These are phyloP conservation scores for Clitoria ternatea DNA, from an alignment of 306 rosid genomes.

Conservation along the genomic window DNA sequence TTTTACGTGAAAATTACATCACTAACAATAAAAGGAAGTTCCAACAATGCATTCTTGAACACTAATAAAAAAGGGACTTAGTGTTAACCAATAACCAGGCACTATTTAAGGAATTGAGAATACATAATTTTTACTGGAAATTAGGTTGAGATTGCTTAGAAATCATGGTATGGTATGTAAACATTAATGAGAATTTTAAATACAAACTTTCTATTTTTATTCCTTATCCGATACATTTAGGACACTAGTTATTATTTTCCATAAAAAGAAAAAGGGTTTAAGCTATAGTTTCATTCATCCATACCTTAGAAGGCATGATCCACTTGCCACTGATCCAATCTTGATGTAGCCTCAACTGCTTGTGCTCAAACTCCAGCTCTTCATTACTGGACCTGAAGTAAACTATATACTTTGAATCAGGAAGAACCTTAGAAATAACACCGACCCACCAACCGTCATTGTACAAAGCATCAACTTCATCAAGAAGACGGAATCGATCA, in stretches of 20 bases:
- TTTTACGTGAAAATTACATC: not conserved
- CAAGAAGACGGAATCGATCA: slow-evolving; percentile 32
- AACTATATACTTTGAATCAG: slow-evolving; percentile 41
- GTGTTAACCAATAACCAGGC: no score
- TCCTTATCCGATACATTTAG: no score
- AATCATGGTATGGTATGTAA: no score
- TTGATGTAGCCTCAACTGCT: slow-evolving; percentile 51
- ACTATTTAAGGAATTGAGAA: no score
- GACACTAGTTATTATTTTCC: no score
- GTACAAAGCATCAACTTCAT: slow-evolving; percentile 55
- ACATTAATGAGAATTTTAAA: no score
- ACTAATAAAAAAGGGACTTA: no score
- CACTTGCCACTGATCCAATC: slow-evolving; percentile 59
- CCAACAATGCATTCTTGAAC: not conserved
- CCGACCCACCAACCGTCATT: slow-evolving; percentile 87
- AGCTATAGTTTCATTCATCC: no score
- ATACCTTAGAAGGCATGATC: slow-evolving; percentile 60
- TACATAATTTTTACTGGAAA: no score
- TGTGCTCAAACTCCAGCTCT: slow-evolving; percentile 37
- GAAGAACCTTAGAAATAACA: slow-evolving; percentile 44
- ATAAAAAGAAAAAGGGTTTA: no score
- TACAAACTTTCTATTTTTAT: no score
- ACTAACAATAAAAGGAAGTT: not conserved
- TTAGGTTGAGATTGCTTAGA: no score
- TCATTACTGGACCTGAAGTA: slow-evolving; percentile 45